Percentiles rank a stretch among this genome's conserved stretches.
Evolutionary conservation across 441 rosid species (phyloP).

Genomic region (Syzygium malaccense): DNA sequence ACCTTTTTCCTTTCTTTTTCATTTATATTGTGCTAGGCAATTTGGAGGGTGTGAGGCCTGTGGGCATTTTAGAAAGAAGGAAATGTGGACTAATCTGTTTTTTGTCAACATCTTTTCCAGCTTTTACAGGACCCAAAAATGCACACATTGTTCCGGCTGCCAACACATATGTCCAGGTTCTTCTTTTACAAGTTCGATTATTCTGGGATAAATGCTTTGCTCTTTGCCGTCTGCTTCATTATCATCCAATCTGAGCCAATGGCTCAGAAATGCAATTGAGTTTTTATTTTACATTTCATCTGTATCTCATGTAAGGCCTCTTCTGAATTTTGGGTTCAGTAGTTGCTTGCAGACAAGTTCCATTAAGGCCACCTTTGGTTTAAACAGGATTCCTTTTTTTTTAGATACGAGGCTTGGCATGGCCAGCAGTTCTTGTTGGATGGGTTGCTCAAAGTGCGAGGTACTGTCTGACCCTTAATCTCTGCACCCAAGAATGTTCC

Average conservation of each 20-base stretch:
- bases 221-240: not conserved
- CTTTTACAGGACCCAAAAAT: slow-evolving; percentile 5
- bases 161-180: slow-evolving; percentile 5
- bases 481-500: not conserved
- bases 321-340: not conserved
- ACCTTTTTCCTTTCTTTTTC: not conserved
- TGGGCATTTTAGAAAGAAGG: not conserved
- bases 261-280: not conserved
- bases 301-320: not conserved
- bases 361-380: not conserved
- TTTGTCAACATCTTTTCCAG: not conserved
- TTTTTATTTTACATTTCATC: not conserved
- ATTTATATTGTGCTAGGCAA: not conserved
- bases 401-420: not conserved
- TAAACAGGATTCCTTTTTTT: not conserved
- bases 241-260: not conserved
- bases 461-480: not conserved
- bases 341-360: not conserved
- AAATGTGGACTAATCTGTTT: not conserved
- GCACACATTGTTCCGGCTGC: not conserved
- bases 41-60: not conserved
- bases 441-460: slow-evolving; percentile 1
- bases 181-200: not conserved
- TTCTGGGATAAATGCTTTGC: not conserved
- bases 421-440: not conserved